A percentile compares a stretch with the other conserved stretches of the same genome.
phyloP scores from a whole-genome alignment of 1,139 yeast genomes.

The Pichia sp. region DNA sequence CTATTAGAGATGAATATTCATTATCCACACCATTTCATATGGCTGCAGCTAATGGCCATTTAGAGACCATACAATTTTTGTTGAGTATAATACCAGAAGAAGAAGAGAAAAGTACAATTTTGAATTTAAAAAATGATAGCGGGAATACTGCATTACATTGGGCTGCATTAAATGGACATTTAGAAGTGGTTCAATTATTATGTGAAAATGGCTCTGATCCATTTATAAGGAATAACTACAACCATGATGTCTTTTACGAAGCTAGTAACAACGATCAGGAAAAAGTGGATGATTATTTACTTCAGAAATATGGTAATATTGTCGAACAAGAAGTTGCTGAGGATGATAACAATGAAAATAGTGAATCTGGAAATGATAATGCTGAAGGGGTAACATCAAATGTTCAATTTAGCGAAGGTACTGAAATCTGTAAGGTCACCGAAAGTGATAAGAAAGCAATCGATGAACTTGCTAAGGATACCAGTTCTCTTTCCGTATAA shows the following conservation, averaged over 20 bases:
- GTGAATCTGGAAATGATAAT: constrained; percentile 25
- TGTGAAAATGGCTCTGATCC: constrained; percentile 82
- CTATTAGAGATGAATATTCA: constrained; percentile 57
- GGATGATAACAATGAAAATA: constrained; percentile 44
- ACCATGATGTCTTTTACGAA: constrained; percentile 81
- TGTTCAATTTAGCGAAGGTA: constrained; percentile 19
- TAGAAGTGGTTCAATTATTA: constrained; percentile 59
- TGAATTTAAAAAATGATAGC: constrained; percentile 54
- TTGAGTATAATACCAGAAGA: constrained; percentile 42
- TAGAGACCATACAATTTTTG: constrained; percentile 58
- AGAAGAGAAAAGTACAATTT: constrained; percentile 42
- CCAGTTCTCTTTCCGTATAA: constrained; percentile 19
- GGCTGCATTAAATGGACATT: constrained; percentile 88
- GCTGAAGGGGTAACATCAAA: constrained; percentile 28
- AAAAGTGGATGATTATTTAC: constrained; percentile 64
- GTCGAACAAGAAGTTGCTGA: constrained; percentile 59
- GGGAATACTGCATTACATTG: constrained; percentile 95
- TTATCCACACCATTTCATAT: constrained; percentile 78
- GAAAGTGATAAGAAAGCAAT: constrained; percentile 39
- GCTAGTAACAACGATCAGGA: constrained; percentile 70
- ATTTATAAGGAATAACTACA: constrained; percentile 62
- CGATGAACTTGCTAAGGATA: constrained; percentile 19
- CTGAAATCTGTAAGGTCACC: constrained; percentile 15
- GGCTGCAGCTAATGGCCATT: constrained; percentile 93
- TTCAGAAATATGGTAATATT: constrained; percentile 67